Base-by-base conservation (phyloP, 192 early-diverging fungal genomes). In the Lunasporangiospora selenospora region DNA sequence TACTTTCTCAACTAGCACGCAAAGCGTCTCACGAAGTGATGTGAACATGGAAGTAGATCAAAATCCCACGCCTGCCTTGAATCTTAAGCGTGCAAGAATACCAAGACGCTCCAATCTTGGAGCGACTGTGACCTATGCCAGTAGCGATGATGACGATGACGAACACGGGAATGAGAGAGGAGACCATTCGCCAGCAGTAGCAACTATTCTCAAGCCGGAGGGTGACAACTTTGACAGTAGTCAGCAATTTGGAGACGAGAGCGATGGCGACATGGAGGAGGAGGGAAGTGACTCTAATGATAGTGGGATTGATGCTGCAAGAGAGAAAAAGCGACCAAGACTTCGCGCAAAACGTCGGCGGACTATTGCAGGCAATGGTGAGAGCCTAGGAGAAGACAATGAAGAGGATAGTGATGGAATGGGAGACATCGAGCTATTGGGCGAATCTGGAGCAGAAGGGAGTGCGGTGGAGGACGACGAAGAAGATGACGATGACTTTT, bases 231-330 rank as follows among this genome's bases (percentile, higher is more conserved):
- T 18, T 37, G 42, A 67, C 10, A 53, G 55, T 45, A 1, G 39
- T 31, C 2, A 34, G 10, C 18, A 52, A 36, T 13, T 58, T 34
- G 26, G 59, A n/a, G n/a, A 58, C 7, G 62, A 65, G 5, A 67
- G 67, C 13, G 78, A 76, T n/a, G 59, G 71, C 10, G 82, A 81
- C 12, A 77, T 86, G 47, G 78, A 63, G 13, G 77, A 81, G 12
- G 62, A 78, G 38, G 58, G 57, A 31, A 77, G 60, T 47, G 63
- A 63, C 8, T 79, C 79, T 34, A 75, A 81, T 45, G 57, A 76
- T 6, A 79, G 80, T 36, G 79, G 71, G 67, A 67, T 75, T 33
- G 75, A 80, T 34, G 54, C 67, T 12, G 75, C 81, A 37, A 40
- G 57, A 31, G 67, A 77, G 42, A 38, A 71, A n/a, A n/a, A n/a